Conservation (phyloP, 148 eudicot species). For the Chenopodium berlandieri region DNA sequence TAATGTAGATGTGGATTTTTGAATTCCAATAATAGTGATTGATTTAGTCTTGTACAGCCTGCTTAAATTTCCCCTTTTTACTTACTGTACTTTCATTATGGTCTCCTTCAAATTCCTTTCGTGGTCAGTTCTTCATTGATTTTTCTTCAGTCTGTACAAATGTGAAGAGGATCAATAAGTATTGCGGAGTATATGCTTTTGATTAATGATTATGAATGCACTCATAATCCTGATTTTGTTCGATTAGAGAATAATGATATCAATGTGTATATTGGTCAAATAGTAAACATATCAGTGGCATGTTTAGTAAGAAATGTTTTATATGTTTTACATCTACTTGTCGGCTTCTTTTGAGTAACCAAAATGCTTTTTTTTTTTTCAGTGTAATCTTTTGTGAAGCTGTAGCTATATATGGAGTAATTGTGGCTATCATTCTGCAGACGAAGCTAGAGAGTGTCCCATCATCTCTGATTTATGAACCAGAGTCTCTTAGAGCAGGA, state of each 20-base stretch:
- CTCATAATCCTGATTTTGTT: background rate
- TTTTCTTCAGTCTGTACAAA: background rate
- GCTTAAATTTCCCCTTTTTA: background rate
- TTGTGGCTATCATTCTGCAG: slow-evolving; percentile 96
- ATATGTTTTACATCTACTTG: slow-evolving; percentile 2
- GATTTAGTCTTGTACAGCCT: background rate
- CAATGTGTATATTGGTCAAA: background rate
- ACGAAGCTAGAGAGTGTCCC: slow-evolving; percentile 95
- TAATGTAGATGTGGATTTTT: background rate
- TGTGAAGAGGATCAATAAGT: background rate
- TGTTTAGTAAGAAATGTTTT: background rate
- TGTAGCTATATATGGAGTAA: slow-evolving; percentile 98
- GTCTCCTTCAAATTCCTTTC: background rate
- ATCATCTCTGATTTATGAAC: slow-evolving; percentile 50
- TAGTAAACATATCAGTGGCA: background rate
- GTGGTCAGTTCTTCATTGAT: background rate
- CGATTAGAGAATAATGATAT: background rate
- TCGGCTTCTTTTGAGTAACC: slow-evolving; percentile 8
- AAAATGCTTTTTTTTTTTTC: slow-evolving; percentile 21
- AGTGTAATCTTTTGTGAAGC: slow-evolving; percentile 99
- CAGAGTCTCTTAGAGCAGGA: slow-evolving; percentile 95
- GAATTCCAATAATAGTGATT: too few relatives aligned
- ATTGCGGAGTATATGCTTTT: background rate
- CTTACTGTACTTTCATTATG: too few relatives aligned
- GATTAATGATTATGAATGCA: background rate